Conservation (phyloP, 106 monocot genomes). For the Cymbidium sinense region DNA sequence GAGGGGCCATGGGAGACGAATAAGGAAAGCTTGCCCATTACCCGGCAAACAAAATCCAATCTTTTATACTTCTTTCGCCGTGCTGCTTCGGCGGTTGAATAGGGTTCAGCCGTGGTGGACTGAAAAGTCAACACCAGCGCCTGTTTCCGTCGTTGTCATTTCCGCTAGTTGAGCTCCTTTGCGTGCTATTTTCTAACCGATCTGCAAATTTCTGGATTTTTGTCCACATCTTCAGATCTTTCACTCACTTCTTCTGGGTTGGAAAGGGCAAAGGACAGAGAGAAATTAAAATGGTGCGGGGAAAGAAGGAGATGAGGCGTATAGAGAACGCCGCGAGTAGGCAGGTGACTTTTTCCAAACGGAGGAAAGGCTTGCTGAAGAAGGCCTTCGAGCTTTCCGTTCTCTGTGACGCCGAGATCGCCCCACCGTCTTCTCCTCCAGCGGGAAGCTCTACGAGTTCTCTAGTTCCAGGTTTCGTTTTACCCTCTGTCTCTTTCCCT, state of each 20-base stretch:
- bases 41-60: not conserved
- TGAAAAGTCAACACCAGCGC: too few species aligned
- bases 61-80: not conserved
- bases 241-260: not conserved
- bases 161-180: not conserved
- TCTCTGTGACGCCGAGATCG: conserved; percentile 14
- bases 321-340: conserved; percentile 15
- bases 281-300: conserved; percentile 11
- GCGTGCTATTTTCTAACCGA: not conserved
- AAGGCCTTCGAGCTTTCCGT: conserved; percentile 21
- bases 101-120: too few species aligned
- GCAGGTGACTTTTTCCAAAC: conserved; percentile 18
- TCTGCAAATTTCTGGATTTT: not conserved
- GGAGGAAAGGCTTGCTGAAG: conserved; percentile 13
- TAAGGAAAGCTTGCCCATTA: not conserved
- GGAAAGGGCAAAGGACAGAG: not conserved
- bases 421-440: conserved; percentile 12
- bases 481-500: not conserved
- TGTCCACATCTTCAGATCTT: not conserved
- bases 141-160: not conserved
- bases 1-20: not conserved
- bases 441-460: conserved; percentile 17
- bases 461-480: conserved; percentile 15
- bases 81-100: too few species aligned
- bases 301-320: conserved; percentile 10